Percentiles rank a stretch among this genome's conserved stretches.
Conservation (phyloP, 2,329 filamentous ascomycete genomes). For the Blumeriella jaapii region DNA sequence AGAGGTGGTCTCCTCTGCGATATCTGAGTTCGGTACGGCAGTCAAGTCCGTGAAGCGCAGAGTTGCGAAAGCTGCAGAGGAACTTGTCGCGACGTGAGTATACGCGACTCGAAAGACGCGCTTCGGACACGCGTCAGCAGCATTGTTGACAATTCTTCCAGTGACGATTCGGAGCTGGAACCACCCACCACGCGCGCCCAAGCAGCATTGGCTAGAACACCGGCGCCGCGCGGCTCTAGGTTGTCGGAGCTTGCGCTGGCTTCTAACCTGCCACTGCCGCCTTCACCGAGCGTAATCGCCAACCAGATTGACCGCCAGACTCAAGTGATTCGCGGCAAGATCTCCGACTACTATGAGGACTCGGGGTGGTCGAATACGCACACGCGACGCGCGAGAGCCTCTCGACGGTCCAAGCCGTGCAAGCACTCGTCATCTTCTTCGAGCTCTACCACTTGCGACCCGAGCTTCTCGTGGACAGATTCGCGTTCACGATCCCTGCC, state of each 20-base stretch:
- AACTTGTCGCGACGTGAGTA: constrained; percentile 25
- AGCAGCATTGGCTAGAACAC: constrained; percentile 25
- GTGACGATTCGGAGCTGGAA: constrained; percentile 27
- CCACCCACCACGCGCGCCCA: constrained; percentile 20
- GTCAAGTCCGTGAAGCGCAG: constrained; percentile 37
- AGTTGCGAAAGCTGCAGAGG: constrained; percentile 33
- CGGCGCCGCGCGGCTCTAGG: constrained; percentile 20
- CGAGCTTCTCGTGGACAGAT: constrained; percentile 59
- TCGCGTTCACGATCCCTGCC: constrained; percentile 61
- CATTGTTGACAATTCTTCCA: constrained; percentile 15
- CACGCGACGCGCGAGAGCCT: constrained; percentile 56
- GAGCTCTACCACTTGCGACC: constrained; percentile 60
- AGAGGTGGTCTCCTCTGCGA: constrained; percentile 33
- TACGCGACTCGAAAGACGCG: constrained; percentile 16
- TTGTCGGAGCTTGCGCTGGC: constrained; percentile 28
- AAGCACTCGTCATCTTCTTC: constrained; percentile 54
- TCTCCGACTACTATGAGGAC: constrained; percentile 50
- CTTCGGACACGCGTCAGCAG: constrained; percentile 7
- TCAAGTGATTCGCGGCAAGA: constrained; percentile 52
- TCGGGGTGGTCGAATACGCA: constrained; percentile 55
- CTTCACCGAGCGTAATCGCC: constrained; percentile 69
- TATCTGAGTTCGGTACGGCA: constrained; percentile 27
- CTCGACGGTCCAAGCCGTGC: constrained; percentile 61
- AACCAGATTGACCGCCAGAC: constrained; percentile 64
- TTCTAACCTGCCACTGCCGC: constrained; percentile 59